phyloP scores from a whole-genome alignment of 305 asterid genomes.

The Fraxinus latifolia region DNA sequence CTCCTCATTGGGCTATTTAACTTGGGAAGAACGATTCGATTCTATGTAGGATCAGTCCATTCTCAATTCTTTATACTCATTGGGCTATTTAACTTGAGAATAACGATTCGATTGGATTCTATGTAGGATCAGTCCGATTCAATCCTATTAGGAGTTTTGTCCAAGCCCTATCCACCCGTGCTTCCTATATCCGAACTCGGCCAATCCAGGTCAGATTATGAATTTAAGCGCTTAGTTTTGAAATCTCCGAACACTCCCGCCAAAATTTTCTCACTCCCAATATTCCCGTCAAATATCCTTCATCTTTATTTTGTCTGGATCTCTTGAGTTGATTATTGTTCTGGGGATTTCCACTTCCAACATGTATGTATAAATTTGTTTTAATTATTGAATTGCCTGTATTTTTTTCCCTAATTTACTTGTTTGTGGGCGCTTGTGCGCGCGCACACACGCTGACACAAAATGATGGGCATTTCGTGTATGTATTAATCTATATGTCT shows the following conservation, averaged over 20 bases:
- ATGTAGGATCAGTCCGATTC: too few species aligned
- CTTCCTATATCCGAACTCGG: too few species aligned
- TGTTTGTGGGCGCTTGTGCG: not conserved
- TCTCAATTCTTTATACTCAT: too few species aligned
- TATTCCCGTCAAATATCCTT: not conserved
- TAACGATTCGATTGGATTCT: too few species aligned
- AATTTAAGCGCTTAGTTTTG: not conserved
- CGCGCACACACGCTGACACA: not conserved
- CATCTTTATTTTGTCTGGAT: not conserved
- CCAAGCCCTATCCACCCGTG: too few species aligned
- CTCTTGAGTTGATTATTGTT: not conserved
- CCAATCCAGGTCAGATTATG: not conserved
- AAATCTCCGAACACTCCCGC: not conserved
- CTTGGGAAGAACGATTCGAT: too few species aligned
- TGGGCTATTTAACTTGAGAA: too few species aligned
- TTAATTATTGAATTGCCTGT: not conserved
- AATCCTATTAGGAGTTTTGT: too few species aligned
- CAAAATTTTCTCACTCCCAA: not conserved
- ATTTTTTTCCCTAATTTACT: not conserved
- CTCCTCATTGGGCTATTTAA: too few species aligned
- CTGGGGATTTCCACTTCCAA: not conserved
- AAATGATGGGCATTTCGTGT: not conserved
- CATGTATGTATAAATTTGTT: not conserved
- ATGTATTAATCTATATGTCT: not conserved
- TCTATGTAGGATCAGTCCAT: too few species aligned